phyloP scores from a whole-genome alignment of 169 alveolate species.

The Cryptosporidium baileyi region DNA sequence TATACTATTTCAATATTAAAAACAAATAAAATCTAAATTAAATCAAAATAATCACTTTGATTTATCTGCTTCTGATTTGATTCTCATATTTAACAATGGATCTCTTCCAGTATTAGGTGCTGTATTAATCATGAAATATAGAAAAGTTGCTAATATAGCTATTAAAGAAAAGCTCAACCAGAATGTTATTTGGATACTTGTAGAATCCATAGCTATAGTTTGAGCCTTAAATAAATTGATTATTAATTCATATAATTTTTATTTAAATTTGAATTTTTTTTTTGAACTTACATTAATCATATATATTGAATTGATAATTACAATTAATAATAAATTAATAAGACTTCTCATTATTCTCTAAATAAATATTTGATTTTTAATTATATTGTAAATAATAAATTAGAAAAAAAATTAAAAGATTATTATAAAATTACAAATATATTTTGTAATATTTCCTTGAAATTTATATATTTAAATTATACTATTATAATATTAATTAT shows the following conservation, averaged over 20 bases:
- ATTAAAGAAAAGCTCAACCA: conserved; percentile 25
- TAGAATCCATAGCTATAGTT: conserved; percentile 42
- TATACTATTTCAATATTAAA: background rate
- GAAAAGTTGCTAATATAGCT: conserved; percentile 10
- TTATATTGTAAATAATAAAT: too few relatives aligned
- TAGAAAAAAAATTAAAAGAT: too few relatives aligned
- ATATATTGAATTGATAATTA: background rate
- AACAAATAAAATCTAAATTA: background rate
- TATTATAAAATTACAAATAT: too few relatives aligned
- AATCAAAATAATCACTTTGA: conserved; percentile 1
- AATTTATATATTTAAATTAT: too few relatives aligned
- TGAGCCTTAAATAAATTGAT: conserved; percentile 24
- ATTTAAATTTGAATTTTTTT: background rate
- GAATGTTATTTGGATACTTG: conserved; percentile 57
- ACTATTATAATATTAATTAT: too few relatives aligned
- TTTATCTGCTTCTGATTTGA: conserved; percentile 49
- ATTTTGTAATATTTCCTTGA: too few relatives aligned
- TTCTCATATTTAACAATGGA: conserved; percentile 60
- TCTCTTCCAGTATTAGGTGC: conserved; percentile 67
- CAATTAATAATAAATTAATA: background rate
- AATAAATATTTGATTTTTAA: too few relatives aligned
- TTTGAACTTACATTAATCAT: conserved; percentile 10
- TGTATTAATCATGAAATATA: conserved; percentile 54
- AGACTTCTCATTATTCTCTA: background rate
- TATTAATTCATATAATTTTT: background rate